These are phyloP conservation scores for Botryosphaeria dothidea DNA, from an alignment of 2,329 filamentous ascomycete species.

Conservation along the genomic window DNA sequence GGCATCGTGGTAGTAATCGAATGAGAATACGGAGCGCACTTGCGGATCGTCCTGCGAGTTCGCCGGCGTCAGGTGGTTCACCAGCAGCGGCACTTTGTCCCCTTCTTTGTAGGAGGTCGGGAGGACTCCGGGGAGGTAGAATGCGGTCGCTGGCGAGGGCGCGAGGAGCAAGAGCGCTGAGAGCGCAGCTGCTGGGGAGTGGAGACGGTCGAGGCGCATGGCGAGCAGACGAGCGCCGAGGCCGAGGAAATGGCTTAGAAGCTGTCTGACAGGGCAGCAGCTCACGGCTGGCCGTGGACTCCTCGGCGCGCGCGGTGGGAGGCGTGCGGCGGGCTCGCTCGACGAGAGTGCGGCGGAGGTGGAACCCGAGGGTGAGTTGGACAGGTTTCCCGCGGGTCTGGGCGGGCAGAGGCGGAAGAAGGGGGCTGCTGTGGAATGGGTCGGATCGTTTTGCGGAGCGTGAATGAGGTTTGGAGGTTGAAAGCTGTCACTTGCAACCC, in stretches of 20 bases:
- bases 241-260: neutral
- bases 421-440: neutral
- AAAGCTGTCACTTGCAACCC: constrained; percentile 17
- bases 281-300: constrained; percentile 14
- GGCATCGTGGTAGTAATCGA: constrained; percentile 88
- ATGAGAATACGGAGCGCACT: constrained; percentile 89
- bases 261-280: constrained; percentile 6
- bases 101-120: constrained; percentile 85
- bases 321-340: neutral
- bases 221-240: neutral
- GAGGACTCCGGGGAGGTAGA: constrained; percentile 95
- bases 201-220: constrained; percentile 35
- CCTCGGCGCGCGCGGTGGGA: constrained; percentile 15
- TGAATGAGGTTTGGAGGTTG: neutral
- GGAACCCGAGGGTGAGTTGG: neutral
- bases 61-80: constrained; percentile 89
- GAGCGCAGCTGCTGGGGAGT: constrained; percentile 29
- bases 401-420: neutral
- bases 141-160: constrained; percentile 57
- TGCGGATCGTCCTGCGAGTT: constrained; percentile 75
- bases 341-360: neutral
- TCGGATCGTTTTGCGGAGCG: neutral
- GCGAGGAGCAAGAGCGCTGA: constrained; percentile 40
- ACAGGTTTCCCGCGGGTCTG: neutral
- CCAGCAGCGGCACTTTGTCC: constrained; percentile 80